Percentiles rank a stretch among this genome's conserved stretches.
Conservation (phyloP, 495 filamentous ascomycete genomes). For the Daldinia caldariorum region DNA sequence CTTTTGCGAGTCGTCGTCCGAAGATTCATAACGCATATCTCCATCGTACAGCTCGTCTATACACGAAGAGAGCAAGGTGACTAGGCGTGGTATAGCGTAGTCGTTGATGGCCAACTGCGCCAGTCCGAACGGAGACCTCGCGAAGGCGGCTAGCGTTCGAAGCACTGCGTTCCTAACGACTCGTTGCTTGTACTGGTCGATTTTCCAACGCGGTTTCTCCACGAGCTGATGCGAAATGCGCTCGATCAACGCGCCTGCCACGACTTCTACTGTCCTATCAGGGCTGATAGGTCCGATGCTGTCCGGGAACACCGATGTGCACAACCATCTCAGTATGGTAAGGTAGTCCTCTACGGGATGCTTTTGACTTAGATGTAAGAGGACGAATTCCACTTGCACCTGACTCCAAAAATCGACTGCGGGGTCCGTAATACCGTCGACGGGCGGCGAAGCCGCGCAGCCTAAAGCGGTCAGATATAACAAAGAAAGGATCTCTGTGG, state of each 20-base stretch:
- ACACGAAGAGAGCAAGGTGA: conserved; percentile 51
- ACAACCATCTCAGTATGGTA: conserved; percentile 52
- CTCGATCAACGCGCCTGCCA: conserved; percentile 53
- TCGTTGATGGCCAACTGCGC: conserved; percentile 52
- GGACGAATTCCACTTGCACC: conserved; percentile 59
- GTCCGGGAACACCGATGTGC: conserved; percentile 54
- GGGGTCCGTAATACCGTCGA: conserved; percentile 38
- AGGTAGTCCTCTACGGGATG: conserved; percentile 57
- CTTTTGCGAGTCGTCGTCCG: conserved; percentile 28
- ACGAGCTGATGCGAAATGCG: conserved; percentile 53
- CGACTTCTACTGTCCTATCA: conserved; percentile 42
- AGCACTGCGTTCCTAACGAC: conserved; percentile 49
- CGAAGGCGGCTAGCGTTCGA: conserved; percentile 52
- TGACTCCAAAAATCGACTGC: conserved; percentile 55
- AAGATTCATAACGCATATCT: conserved; percentile 46
- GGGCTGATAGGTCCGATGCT: conserved; percentile 58
- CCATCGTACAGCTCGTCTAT: conserved; percentile 59
- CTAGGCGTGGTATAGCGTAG: conserved; percentile 54
- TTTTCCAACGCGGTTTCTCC: conserved; percentile 53
- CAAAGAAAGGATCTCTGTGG: conserved; percentile 52
- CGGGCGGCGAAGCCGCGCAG: conserved; percentile 45
- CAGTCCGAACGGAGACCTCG: conserved; percentile 52
- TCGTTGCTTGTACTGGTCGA: conserved; percentile 45
- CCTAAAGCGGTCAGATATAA: conserved; percentile 54
- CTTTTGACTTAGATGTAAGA: conserved; percentile 56